Evolutionary conservation across 2,329 filamentous ascomycete genomes (phyloP).

Genomic region (Neopestalotiopsis rosae): DNA sequence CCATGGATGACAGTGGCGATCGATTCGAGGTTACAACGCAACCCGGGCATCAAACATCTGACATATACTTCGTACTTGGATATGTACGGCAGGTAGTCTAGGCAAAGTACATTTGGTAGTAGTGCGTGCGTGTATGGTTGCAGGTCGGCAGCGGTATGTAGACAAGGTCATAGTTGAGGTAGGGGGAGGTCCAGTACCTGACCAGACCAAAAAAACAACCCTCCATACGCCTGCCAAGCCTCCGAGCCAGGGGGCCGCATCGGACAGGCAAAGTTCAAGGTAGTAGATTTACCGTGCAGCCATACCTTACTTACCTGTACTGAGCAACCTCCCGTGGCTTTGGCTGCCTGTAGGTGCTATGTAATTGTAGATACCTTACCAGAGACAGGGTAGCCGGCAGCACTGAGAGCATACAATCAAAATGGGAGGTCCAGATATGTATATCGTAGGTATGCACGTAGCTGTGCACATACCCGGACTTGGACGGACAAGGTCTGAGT

Average conservation of each 20-base stretch:
- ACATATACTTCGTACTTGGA: too few relatives aligned
- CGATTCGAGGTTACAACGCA: not conserved
- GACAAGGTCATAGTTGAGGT: too few relatives aligned
- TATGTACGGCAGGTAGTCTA: too few relatives aligned
- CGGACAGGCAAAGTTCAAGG: not conserved
- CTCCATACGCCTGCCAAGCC: conserved; percentile 14
- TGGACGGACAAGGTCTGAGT: too few relatives aligned
- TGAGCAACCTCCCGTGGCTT: not conserved
- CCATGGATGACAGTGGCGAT: not conserved
- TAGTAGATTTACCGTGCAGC: conserved; percentile 18
- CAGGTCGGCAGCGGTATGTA: not conserved
- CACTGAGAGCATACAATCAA: too few relatives aligned
- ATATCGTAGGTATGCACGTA: too few relatives aligned
- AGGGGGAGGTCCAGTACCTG: not conserved
- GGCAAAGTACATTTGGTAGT: too few relatives aligned
- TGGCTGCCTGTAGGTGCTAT: not conserved
- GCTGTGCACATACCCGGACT: too few relatives aligned
- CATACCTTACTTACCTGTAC: not conserved
- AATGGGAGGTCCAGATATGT: too few relatives aligned
- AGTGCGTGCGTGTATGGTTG: not conserved
- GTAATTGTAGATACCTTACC: too few relatives aligned
- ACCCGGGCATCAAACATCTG: too few relatives aligned
- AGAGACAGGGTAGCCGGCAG: not conserved
- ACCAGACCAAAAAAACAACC: not conserved
- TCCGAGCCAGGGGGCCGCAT: conserved; percentile 11